These are phyloP conservation scores for Yamadazyma sp. DNA, from an alignment of 1,139 yeast species.

Conservation along the genomic window DNA sequence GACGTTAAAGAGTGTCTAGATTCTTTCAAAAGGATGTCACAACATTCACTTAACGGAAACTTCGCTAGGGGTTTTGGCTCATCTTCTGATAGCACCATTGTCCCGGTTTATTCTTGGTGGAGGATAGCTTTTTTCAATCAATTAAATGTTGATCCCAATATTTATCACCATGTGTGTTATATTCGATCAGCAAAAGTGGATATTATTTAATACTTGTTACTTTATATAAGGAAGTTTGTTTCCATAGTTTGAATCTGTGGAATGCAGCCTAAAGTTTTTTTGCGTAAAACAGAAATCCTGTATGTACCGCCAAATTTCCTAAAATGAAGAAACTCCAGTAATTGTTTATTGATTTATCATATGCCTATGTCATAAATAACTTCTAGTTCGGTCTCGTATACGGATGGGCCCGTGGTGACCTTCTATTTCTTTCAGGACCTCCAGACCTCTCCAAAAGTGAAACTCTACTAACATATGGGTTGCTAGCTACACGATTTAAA, in stretches of 20 bases:
- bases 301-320: too few species aligned
- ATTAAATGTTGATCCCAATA: neutral
- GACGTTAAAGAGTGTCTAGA: constrained; percentile 3
- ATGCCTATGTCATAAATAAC: neutral
- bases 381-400: constrained; percentile 19
- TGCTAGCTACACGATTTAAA: neutral
- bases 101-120: neutral
- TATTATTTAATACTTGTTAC: neutral
- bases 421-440: constrained; percentile 32
- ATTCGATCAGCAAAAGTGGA: neutral
- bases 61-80: constrained; percentile 2
- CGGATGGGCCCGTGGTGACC: constrained; percentile 29
- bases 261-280: neutral
- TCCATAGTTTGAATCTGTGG: neutral
- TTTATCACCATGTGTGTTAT: neutral
- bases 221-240: neutral
- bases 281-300: neutral
- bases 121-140: neutral
- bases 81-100: constrained; percentile 1
- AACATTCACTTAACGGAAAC: constrained; percentile 11
- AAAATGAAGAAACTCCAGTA: neutral
- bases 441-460: constrained; percentile 18
- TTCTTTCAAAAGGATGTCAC: constrained; percentile 6
- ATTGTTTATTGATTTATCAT: too few species aligned
- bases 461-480: constrained; percentile 1